Evolutionary conservation across 495 filamentous ascomycete species (phyloP).

Genomic region (Mycothermus thermophilus): DNA sequence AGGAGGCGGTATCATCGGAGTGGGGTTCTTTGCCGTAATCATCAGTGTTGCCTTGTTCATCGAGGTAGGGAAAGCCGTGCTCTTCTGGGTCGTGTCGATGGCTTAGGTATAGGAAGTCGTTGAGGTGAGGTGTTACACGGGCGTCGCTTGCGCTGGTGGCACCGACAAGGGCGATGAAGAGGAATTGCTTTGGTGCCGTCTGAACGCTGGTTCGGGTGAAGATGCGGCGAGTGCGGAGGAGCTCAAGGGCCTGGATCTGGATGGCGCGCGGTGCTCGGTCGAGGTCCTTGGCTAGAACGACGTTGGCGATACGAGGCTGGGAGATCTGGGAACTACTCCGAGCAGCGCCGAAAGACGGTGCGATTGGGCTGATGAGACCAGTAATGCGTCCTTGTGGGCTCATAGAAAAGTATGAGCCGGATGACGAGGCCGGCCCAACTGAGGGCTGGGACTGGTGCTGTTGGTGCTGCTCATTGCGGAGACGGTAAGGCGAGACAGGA

Average conservation of each 20-base stretch:
- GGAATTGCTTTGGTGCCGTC: slow-evolving; percentile 62
- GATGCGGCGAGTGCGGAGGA: slow-evolving; percentile 62
- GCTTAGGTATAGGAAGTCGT: slow-evolving; percentile 77
- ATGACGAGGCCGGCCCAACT: slow-evolving; percentile 1
- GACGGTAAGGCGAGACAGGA: slow-evolving; percentile 22
- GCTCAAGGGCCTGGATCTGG: slow-evolving; percentile 82
- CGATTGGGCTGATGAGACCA: slow-evolving; percentile 1
- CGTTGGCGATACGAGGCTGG: slow-evolving; percentile 50
- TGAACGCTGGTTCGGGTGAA: slow-evolving; percentile 58
- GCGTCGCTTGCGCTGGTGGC: slow-evolving; percentile 29
- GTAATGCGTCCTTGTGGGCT: slow-evolving; percentile 2
- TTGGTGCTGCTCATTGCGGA: slow-evolving; percentile 21
- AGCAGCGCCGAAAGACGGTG: slow-evolving; percentile 2
- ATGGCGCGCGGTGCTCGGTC: slow-evolving; percentile 52
- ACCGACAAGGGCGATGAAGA: slow-evolving; percentile 60
- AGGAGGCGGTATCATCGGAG: slow-evolving; percentile 19
- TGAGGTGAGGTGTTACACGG: slow-evolving; percentile 43
- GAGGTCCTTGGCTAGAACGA: slow-evolving; percentile 70
- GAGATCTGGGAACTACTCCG: not conserved
- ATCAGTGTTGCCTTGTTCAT: slow-evolving; percentile 20
- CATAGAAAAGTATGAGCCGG: slow-evolving; percentile 14
- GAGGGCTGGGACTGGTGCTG: slow-evolving; percentile 5
- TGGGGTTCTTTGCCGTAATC: slow-evolving; percentile 1
- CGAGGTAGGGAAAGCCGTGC: slow-evolving; percentile 57
- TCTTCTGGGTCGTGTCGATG: slow-evolving; percentile 68